Evolutionary conservation across 2,329 filamentous ascomycete genomes (phyloP), one percentile per base, ranked within the genome.

Genomic region (Ophiostoma montium): DNA sequence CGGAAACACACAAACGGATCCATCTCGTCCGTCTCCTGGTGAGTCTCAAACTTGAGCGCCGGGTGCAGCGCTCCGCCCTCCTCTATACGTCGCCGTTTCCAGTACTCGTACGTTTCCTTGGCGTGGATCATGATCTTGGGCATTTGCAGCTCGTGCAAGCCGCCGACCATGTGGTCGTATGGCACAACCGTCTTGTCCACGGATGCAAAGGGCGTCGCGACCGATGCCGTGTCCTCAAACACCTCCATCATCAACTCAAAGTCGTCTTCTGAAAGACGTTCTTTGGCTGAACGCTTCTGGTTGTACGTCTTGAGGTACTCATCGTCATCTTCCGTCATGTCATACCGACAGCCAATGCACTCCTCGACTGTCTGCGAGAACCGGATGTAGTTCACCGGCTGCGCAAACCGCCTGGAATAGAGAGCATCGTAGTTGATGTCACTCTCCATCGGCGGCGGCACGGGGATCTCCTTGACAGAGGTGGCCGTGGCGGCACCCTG

Each of bases 1-100:
- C 92, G 80, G 76, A 98, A 98, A 67, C 92, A 98, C 60, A 98
- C 89, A 67, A 95, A 98, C 45, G 92, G 92, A 66, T 98, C 92
- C 59, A 86, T 80, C 62, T 98, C 92, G 64, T 98, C 92, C 53
- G 83, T 94, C 56, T 96, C 90, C 62, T 87, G 84, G 55, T 92
- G 87, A 43, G 82, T 94, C 69, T 98, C 92, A 56, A 95, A 92
- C 69, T 95, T 95, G 62, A 96, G 78, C 19, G 71, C 74, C 8
- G 87, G 79, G 60, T 89, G 83, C 53, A 96, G 69, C 6, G 82
- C 69, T 62, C 90, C 92, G 56, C 76, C 78, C 51, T 72, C 74
- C 30, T 70, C 71, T 58, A 80, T 70, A 47, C 86, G 78, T 59
- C 79, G 78, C 53, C 72, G 68, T 65, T 82, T 88, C 92, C 92